Evolutionary conservation across 371 early-diverging fungal species (phyloP).

Genomic region (Mucor velutinosus): DNA sequence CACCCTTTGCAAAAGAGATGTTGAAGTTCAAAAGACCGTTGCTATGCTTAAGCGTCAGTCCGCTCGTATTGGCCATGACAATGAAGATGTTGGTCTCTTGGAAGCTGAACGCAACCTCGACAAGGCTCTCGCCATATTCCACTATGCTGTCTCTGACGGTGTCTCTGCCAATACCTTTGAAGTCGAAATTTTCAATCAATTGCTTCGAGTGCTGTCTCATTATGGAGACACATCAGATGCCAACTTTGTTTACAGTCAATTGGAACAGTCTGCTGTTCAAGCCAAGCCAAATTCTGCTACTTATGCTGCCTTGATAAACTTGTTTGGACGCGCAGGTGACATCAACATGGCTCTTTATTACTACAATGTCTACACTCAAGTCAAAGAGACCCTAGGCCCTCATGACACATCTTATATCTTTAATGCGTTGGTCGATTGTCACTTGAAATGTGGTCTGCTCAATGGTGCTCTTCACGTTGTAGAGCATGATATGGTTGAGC

Average conservation of each 20-base stretch:
- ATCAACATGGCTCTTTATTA: conserved; percentile 37
- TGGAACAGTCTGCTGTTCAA: conserved; percentile 25
- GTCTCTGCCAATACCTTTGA: conserved; percentile 38
- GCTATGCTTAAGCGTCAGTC: conserved; percentile 43
- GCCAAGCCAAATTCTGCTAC: conserved; percentile 42
- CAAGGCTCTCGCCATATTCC: conserved; percentile 42
- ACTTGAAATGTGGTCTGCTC: conserved; percentile 42
- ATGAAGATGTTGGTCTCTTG: conserved; percentile 27
- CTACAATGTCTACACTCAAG: conserved; percentile 32
- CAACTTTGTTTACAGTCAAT: conserved; percentile 37
- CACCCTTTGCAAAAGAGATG: conserved; percentile 46
- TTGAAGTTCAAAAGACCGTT: conserved; percentile 50
- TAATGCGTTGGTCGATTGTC: conserved; percentile 51
- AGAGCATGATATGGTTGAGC: conserved; percentile 35
- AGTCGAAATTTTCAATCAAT: conserved; percentile 46
- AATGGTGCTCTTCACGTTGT: conserved; percentile 46
- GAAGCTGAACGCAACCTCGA: conserved; percentile 41
- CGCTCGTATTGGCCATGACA: conserved; percentile 29
- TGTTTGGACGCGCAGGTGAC: conserved; percentile 55
- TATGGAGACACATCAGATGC: conserved; percentile 45
- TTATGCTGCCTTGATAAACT: conserved; percentile 52
- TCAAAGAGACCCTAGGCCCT: conserved; percentile 24
- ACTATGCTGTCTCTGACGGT: conserved; percentile 24
- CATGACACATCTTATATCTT: conserved; percentile 54
- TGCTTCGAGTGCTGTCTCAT: conserved; percentile 51